phyloP scores from a whole-genome alignment of 495 filamentous ascomycete genomes.

The Penicillium mononematosum region DNA sequence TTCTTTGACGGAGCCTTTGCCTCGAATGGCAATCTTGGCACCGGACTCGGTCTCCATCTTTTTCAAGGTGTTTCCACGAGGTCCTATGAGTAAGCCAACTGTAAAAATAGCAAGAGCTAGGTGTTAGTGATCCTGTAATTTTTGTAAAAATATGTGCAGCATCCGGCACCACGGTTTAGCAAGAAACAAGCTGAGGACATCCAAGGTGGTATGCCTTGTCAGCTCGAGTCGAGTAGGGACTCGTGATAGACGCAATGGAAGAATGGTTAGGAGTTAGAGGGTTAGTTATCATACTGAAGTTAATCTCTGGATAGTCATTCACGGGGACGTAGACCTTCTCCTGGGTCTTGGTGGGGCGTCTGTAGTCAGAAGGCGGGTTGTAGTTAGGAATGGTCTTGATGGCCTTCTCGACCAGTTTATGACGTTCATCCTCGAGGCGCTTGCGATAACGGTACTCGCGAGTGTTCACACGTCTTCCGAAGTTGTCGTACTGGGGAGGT shows the following conservation, averaged over 20 bases:
- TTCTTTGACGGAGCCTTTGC: slow-evolving; percentile 99
- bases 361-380: slow-evolving; percentile 94
- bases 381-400: slow-evolving; percentile 99
- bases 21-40: slow-evolving; percentile 98
- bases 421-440: slow-evolving; percentile 94
- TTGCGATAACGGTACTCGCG: slow-evolving; percentile 97
- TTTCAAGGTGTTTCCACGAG: slow-evolving; percentile 98
- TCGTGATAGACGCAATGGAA: slow-evolving; percentile 48
- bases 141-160: slow-evolving; percentile 34
- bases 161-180: slow-evolving; percentile 58
- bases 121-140: slow-evolving; percentile 75
- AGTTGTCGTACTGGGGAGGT: slow-evolving; percentile 96
- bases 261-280: slow-evolving; percentile 81
- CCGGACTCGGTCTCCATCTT: slow-evolving; percentile 98
- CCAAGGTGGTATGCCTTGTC: slow-evolving; percentile 31
- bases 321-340: slow-evolving; percentile 99
- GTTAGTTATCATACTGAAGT: slow-evolving; percentile 99
- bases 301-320: slow-evolving; percentile 99
- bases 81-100: slow-evolving; percentile 99
- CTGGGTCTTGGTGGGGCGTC: slow-evolving; percentile 97
- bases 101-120: slow-evolving; percentile 74
- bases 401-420: slow-evolving; percentile 95
- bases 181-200: slow-evolving; percentile 50
- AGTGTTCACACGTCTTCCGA: slow-evolving; percentile 96
- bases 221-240: slow-evolving; percentile 51